phyloP scores from a whole-genome alignment of 768 basidiomycete species.

The Amanita pseudoporphyria region DNA sequence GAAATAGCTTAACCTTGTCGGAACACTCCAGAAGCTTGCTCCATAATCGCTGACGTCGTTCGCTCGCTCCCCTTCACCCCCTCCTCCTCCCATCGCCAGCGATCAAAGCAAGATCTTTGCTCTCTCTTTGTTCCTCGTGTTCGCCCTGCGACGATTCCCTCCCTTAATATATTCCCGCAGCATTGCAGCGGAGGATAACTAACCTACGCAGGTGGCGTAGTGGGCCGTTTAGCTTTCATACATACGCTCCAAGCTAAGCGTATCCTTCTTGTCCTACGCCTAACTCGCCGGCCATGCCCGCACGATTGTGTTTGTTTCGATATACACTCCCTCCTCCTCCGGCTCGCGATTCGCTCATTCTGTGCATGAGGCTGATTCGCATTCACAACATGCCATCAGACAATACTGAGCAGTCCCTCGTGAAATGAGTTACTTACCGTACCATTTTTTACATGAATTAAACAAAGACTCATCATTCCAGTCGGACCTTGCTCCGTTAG shows the following conservation, averaged over 20 bases:
- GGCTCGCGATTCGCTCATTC: background rate
- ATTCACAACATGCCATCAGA: too few relatives aligned
- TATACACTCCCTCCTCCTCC: background rate
- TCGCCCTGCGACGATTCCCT: background rate
- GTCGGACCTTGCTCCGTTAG: too few relatives aligned
- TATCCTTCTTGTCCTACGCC: background rate
- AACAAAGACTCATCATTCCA: too few relatives aligned
- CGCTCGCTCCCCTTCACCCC: too few relatives aligned
- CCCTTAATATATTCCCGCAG: background rate
- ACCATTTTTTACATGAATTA: too few relatives aligned
- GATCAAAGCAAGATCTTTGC: too few relatives aligned
- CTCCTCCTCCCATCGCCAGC: background rate
- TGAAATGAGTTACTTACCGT: too few relatives aligned
- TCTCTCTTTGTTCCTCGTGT: background rate
- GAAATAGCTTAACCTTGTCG: slow-evolving; percentile 2
- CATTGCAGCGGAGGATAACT: background rate
- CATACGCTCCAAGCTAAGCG: background rate
- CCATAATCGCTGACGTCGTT: background rate
- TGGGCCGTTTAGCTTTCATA: background rate
- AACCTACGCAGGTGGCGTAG: background rate
- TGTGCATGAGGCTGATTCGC: too few relatives aligned
- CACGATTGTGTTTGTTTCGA: background rate
- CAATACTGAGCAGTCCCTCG: too few relatives aligned
- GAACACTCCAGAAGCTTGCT: background rate
- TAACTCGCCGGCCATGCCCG: background rate